These are phyloP conservation scores for Ophiostoma tasmaniense DNA, from an alignment of 2,329 filamentous ascomycete species.

Conservation along the genomic window DNA sequence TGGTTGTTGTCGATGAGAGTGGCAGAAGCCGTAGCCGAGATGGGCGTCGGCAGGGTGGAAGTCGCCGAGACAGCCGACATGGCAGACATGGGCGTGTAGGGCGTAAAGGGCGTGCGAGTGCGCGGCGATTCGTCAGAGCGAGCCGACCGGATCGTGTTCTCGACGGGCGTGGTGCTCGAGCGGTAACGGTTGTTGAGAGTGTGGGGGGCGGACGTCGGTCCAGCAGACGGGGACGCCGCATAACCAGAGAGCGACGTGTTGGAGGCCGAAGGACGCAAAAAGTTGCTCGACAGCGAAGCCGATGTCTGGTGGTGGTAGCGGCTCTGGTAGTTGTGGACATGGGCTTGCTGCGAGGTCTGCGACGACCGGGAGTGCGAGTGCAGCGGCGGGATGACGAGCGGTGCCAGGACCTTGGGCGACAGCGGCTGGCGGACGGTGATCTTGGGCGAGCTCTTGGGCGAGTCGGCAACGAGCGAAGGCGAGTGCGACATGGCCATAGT, in stretches of 20 bases:
- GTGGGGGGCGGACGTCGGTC: conserved; percentile 18
- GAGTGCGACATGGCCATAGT: not conserved
- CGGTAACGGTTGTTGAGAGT: conserved; percentile 33
- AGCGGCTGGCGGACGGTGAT: conserved; percentile 29
- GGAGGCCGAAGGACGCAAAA: conserved; percentile 23
- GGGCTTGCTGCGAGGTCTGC: not conserved
- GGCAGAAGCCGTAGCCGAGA: conserved; percentile 28
- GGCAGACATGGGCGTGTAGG: conserved; percentile 35
- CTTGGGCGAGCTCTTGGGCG: not conserved
- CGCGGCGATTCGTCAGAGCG: conserved; percentile 41
- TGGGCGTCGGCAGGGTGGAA: conserved; percentile 39
- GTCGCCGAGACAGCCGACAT: conserved; percentile 25
- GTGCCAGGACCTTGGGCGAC: conserved; percentile 47
- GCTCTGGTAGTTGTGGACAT: not conserved
- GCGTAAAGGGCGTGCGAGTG: conserved; percentile 38
- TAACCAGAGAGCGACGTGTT: conserved; percentile 32
- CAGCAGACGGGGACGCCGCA: not conserved
- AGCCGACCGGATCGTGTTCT: conserved; percentile 33
- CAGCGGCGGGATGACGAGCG: conserved; percentile 45
- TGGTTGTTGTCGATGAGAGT: not conserved
- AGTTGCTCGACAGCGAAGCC: conserved; percentile 6
- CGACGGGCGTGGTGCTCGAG: conserved; percentile 36
- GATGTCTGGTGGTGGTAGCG: conserved; percentile 14
- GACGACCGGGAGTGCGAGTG: not conserved
- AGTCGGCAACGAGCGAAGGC: not conserved